Evolutionary conservation across 192 early-diverging fungal species (phyloP).

Genomic region (Coemansia sp.): DNA sequence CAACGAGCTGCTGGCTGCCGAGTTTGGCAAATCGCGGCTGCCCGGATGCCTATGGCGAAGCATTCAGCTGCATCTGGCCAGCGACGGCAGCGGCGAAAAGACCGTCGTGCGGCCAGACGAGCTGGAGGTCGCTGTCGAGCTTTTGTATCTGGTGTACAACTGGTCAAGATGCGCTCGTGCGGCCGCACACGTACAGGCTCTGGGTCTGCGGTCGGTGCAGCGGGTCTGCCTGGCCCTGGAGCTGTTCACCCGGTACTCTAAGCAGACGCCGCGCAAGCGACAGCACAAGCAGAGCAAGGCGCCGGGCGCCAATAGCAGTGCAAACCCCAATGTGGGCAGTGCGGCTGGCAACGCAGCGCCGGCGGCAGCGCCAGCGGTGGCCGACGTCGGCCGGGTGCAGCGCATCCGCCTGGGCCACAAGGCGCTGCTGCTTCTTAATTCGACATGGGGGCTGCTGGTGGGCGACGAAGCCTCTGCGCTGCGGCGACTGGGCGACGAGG

Average conservation of each 20-base stretch:
- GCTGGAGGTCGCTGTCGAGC: slow-evolving; percentile 42
- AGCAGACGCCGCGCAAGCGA: slow-evolving; percentile 7
- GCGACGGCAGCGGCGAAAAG: not conserved
- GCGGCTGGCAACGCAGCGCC: not conserved
- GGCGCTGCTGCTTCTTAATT: slow-evolving; percentile 38
- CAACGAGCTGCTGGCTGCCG: slow-evolving; percentile 11
- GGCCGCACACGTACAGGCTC: not conserved
- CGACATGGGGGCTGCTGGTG: slow-evolving; percentile 39
- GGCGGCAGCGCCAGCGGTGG: not conserved
- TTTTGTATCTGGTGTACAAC: slow-evolving; percentile 33
- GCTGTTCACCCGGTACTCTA: slow-evolving; percentile 32
- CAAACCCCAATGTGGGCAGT: not conserved
- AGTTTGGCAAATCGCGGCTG: slow-evolving; percentile 31
- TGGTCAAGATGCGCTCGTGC: slow-evolving; percentile 6
- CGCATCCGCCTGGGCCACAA: slow-evolving; percentile 48
- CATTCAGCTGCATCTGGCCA: slow-evolving; percentile 8
- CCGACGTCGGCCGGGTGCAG: slow-evolving; percentile 26
- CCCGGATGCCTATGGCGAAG: slow-evolving; percentile 6
- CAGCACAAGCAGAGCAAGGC: not conserved
- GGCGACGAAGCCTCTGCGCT: slow-evolving; percentile 37
- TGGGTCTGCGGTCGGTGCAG: slow-evolving; percentile 18
- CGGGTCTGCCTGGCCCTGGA: slow-evolving; percentile 31
- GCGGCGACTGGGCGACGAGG: slow-evolving; percentile 12
- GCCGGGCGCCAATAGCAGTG: not conserved
- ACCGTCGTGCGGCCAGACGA: slow-evolving; percentile 23